Base-by-base conservation (phyloP, 139 green algal species). In the Chlamydomonas eustigma region DNA sequence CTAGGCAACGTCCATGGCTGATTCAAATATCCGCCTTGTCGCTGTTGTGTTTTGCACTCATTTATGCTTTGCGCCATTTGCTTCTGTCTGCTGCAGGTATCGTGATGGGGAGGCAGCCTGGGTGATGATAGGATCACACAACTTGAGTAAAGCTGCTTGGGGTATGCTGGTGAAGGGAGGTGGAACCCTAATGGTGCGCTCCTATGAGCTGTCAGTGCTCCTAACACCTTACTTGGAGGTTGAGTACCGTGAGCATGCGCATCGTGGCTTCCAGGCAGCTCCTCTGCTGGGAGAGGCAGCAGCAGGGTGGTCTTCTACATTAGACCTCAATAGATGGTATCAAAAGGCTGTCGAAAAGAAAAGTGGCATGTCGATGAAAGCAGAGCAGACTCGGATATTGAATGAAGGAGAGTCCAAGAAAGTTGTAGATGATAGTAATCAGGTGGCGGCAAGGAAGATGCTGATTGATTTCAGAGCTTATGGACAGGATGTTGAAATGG, bases 131-230 rank as follows among this genome's bases (percentile, higher is more conserved):
- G 25, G n/a, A 5, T 70, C 63, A 22, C 63, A 70, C 28, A 70
- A 70, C 63, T 28, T 70, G 25, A 37, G n/a, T 22, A 70, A 70
- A 22, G 63, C 63, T 6, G 63, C 63, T 32, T 70, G 63, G 63
- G 63, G 63, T 8, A 31, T 8, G 18, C 63, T 70, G 25, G 6
- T 8, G 8, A 70, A 70, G 63, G 44, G 44, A 58, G 44, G 44
- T 12, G 18, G 44, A 12, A 58, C 18, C 12, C 44, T 58, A 12
- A 58, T 58, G 44, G 44, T 70, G n/a, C 63, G 63, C 63, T 70
- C 63, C 24, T 70, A 70, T 70, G 63, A 70, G 63, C 63, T 70
- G 63, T 31, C n/a, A 22, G 63, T 70, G 25, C 18, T 70, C 5
- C 24, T 70, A 22, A 31, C 28, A 28, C 63, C 63, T 5, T 22